Evolutionary conservation across 2,329 filamentous ascomycete genomes (phyloP).

Genomic region (Alternaria gansuensis): DNA sequence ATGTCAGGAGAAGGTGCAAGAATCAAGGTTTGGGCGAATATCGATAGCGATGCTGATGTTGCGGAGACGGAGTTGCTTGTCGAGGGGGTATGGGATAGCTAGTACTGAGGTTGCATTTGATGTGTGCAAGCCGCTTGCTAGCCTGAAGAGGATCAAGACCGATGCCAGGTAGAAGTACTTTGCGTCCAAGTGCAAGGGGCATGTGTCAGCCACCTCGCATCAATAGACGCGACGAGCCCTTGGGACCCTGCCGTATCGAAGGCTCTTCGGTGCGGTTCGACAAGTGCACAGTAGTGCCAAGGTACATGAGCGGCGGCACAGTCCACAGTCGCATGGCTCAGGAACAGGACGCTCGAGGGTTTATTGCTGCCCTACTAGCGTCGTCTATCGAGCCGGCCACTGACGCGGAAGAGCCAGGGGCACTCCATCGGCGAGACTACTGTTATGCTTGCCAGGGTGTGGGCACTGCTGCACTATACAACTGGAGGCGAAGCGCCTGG

Average conservation of each 20-base stretch:
- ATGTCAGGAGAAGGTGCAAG: neutral
- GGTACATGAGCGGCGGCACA: constrained; percentile 2
- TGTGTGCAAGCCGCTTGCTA: constrained; percentile 21
- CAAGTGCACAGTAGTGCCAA: neutral
- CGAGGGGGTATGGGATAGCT: neutral
- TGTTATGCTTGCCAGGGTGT: constrained; percentile 4
- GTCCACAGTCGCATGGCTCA: neutral
- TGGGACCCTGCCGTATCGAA: constrained; percentile 11
- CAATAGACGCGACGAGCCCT: constrained; percentile 10
- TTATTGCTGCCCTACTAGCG: constrained; percentile 21
- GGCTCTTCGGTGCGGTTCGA: constrained; percentile 2
- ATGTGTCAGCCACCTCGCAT: constrained; percentile 2
- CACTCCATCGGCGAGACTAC: constrained; percentile 7
- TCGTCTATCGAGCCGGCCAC: constrained; percentile 11
- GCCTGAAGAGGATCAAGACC: constrained; percentile 18
- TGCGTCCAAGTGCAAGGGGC: constrained; percentile 18
- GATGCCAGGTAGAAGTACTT: constrained; percentile 11
- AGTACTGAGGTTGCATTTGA: constrained; percentile 8
- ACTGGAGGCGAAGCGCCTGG: constrained; percentile 15
- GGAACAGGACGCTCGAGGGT: constrained; percentile 10
- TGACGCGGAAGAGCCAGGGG: constrained; percentile 15
- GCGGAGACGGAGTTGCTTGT: neutral
- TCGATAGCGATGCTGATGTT: neutral
- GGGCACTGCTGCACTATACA: constrained; percentile 4
- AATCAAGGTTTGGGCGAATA: neutral